Evolutionary conservation across 2,329 filamentous ascomycete species (phyloP), one percentile per base, ranked within the genome.

Genomic region (Colletotrichum eleusines): DNA sequence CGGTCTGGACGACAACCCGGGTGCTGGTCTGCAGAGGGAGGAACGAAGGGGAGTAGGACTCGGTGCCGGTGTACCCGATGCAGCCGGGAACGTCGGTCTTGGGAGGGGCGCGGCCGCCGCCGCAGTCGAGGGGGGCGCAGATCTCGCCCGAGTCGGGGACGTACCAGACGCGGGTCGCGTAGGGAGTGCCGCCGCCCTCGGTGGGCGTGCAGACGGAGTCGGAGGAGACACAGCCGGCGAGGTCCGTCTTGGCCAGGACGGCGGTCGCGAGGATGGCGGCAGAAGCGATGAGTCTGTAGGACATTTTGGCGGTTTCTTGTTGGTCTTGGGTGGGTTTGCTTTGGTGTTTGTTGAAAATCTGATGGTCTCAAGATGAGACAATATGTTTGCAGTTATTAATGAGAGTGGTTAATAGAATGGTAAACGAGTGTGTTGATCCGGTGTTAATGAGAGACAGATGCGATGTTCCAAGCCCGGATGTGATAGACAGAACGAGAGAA

Each of bases 31-130:
- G 74, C 51, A 76, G 73, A 59, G 82, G 75, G 58, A 89, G 78
- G 78, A 81, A 90, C 54, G 77, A 81, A 11, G 87, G 86, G 66
- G 82, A 82, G 78, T 88, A 87, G 16, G 84, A 86, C 8, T 81
- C 86, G 33, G 87, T 89, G 73, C 89, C 89, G 2, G 77, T 75
- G 81, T 91, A 91, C 5, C 66, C 75, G 2, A 79, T 76, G 76
- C 90, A 92, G 2, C 90, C 90, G 0, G 90, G 90, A 28, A 89
- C 86, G 33, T 84, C 86, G 20, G 86, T 88, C 82, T 89, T 91
- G 71, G 89, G 87, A 3, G 90, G 88, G 11, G 89, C 90, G 55
- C 87, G 84, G 66, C 90, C 90, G 73, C 90, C 90, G 69, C 90
- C 90, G 79, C 90, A 92, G 85, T 92, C 90, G 74, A 90, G 84